phyloP scores from a whole-genome alignment of 768 basidiomycete species.

The Mrakia gelida region DNA sequence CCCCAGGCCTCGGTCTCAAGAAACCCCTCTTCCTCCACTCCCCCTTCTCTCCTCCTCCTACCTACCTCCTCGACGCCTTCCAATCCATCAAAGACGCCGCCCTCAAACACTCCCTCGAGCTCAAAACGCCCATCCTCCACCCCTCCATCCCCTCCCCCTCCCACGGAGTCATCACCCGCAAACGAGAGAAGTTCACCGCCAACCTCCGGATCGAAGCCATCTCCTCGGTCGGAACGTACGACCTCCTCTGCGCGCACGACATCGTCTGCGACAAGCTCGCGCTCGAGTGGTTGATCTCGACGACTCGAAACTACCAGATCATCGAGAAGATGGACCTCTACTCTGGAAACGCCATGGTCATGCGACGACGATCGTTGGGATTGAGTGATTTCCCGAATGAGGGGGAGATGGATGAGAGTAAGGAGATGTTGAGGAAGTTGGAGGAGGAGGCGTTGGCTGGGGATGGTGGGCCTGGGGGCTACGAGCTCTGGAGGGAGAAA shows the following conservation, averaged over 20 bases:
- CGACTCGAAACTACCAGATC: constrained; percentile 4
- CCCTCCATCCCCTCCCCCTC: no score
- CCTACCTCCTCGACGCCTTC: constrained; percentile 7
- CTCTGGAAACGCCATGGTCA: constrained; percentile 32
- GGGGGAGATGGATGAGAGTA: constrained; percentile 27
- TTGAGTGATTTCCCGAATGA: constrained; percentile 30
- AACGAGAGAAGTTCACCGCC: neutral
- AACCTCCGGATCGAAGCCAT: constrained; percentile 15
- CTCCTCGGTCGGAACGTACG: constrained; percentile 27
- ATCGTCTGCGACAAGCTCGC: constrained; percentile 21
- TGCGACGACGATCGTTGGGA: constrained; percentile 25
- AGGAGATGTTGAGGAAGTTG: constrained; percentile 19
- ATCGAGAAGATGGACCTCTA: constrained; percentile 1
- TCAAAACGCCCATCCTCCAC: no score
- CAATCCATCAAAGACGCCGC: no score
- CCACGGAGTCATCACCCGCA: no score
- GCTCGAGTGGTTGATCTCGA: constrained; percentile 31
- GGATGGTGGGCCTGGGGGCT: neutral
- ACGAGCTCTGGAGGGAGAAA: neutral
- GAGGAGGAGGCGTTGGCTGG: constrained; percentile 9
- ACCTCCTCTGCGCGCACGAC: constrained; percentile 25
- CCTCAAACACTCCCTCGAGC: no score
- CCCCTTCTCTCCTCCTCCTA: constrained; percentile 14
- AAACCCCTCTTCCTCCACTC: constrained; percentile 29
- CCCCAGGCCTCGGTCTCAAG: constrained; percentile 7